Evolutionary conservation across 768 basidiomycete genomes (phyloP).

Genomic region (Leccinellum luteum): DNA sequence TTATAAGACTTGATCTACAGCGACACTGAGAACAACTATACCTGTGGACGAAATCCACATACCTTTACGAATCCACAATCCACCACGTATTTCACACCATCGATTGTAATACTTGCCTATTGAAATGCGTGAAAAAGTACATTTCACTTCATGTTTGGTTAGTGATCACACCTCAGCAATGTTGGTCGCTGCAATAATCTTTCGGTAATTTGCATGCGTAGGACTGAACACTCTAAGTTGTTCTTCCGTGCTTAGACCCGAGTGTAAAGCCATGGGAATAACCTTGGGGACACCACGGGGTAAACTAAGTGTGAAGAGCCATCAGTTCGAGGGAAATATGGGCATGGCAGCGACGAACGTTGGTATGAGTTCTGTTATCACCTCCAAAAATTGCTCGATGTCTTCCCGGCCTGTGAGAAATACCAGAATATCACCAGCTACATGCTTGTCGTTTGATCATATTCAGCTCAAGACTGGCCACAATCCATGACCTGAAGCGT

Average conservation of each 20-base stretch:
- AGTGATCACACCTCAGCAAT: constrained; percentile 77
- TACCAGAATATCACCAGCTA: constrained; percentile 84
- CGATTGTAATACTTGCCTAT: constrained; percentile 94
- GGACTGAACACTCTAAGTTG: constrained; percentile 85
- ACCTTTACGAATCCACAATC: constrained; percentile 97
- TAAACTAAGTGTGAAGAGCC: constrained; percentile 34
- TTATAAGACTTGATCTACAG: constrained; percentile 85
- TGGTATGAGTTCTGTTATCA: constrained; percentile 72
- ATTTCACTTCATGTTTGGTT: background rate
- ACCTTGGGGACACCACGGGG: constrained; percentile 56
- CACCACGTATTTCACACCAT: constrained; percentile 90
- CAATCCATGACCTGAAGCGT: constrained; percentile 8
- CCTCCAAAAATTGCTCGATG: constrained; percentile 85
- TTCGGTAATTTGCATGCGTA: constrained; percentile 71
- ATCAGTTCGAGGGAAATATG: constrained; percentile 1
- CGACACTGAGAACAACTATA: background rate
- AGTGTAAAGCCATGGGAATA: constrained; percentile 76
- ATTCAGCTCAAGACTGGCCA: background rate
- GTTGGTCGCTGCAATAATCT: constrained; percentile 92
- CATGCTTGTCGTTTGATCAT: constrained; percentile 48
- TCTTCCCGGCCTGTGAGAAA: constrained; percentile 97
- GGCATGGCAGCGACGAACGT: constrained; percentile 42
- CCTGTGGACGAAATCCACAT: background rate
- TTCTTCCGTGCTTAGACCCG: constrained; percentile 84
- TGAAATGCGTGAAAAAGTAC: background rate